Evolutionary conservation across 768 basidiomycete genomes (phyloP).

Genomic region (Fomitopsis pulvina): DNA sequence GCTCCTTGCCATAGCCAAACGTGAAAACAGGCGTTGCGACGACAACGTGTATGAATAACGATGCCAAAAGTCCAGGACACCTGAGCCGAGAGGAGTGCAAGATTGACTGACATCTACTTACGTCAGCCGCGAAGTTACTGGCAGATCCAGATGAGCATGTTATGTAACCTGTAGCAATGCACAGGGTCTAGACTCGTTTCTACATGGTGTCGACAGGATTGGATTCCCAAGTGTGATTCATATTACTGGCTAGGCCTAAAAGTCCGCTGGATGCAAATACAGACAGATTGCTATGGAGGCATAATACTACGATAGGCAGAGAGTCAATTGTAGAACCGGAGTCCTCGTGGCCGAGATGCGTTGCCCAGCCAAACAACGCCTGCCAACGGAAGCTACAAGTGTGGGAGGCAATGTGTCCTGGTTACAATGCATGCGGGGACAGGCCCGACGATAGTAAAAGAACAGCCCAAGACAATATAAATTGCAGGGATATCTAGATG

Average conservation of each 20-base stretch:
- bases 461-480: constrained; percentile 12
- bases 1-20: no score
- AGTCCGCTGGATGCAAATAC: constrained; percentile 2
- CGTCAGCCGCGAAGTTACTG: no score
- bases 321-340: background rate
- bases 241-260: constrained; percentile 2
- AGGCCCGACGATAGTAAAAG: background rate
- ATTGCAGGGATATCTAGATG: constrained; percentile 24
- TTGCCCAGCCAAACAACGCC: background rate
- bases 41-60: no score
- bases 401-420: background rate
- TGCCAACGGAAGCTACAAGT: background rate
- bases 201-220: no score
- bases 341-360: background rate
- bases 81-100: no score
- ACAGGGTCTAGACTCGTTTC: no score
- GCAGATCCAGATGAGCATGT: no score
- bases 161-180: no score
- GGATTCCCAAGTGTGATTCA: background rate
- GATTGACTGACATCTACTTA: no score
- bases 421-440: background rate
- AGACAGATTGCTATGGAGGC: constrained; percentile 3
- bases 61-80: no score
- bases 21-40: no score
- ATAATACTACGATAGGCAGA: constrained; percentile 3